Evolutionary conservation across 352 stramenopile species (phyloP).

Genomic region (Phytophthora brassicae): DNA sequence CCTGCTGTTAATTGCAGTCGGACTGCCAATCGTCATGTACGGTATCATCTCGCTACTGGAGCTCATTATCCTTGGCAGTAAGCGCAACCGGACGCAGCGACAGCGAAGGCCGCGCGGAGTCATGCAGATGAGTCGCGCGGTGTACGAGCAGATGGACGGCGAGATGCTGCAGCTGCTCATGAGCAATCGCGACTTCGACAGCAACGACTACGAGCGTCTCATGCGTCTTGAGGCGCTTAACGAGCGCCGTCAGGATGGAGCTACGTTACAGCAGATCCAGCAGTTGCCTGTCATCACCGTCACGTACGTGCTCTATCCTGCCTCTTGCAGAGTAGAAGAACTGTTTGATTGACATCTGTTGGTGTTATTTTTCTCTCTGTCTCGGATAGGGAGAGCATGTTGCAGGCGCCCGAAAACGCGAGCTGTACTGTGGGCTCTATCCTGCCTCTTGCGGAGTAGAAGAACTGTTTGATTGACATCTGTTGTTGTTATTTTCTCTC

Average conservation of each 20-base stretch:
- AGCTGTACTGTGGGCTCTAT: no score
- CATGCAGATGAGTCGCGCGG: conserved; percentile 59
- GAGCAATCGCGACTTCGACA: conserved; percentile 71
- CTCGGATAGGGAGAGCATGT: conserved; percentile 56
- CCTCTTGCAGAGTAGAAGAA: background rate
- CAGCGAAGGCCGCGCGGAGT: conserved; percentile 26
- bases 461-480: conserved; percentile 5
- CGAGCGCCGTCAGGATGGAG: conserved; percentile 51
- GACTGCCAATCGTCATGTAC: conserved; percentile 55
- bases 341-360: conserved; percentile 3
- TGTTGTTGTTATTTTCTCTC: conserved; percentile 1
- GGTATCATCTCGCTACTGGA: conserved; percentile 52
- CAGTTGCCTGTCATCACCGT: conserved; percentile 59
- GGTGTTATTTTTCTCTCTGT: conserved; percentile 4
- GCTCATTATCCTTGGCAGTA: conserved; percentile 30
- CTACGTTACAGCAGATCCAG: conserved; percentile 53
- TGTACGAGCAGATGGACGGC: conserved; percentile 70
- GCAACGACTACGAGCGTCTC: conserved; percentile 71
- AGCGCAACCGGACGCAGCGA: conserved; percentile 21
- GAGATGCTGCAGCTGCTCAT: conserved; percentile 65
- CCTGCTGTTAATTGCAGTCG: conserved; percentile 25
- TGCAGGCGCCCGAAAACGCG: conserved; percentile 48
- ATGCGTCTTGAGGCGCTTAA: conserved; percentile 68
- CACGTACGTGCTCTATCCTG: conserved; percentile 48
- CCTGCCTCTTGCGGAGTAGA: background rate